Conservation (phyloP, 2,329 filamentous ascomycete species). For the Paecilomyces niveus region DNA sequence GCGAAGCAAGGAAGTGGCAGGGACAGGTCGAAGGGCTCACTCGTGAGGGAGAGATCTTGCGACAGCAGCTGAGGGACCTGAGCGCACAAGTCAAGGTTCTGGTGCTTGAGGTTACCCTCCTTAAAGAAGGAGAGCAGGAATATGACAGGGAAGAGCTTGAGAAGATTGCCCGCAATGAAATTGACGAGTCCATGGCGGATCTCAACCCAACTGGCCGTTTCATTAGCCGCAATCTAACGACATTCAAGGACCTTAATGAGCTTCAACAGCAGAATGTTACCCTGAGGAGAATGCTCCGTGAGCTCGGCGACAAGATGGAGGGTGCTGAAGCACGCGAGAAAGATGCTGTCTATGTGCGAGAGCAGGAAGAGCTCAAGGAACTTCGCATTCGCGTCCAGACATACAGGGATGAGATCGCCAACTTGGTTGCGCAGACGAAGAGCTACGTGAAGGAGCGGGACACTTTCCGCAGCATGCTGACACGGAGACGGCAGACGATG, state of each 20-base stretch:
- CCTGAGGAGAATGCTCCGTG: slow-evolving; percentile 71
- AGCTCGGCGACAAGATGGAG: slow-evolving; percentile 84
- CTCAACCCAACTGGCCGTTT: slow-evolving; percentile 79
- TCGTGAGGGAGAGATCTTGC: slow-evolving; percentile 68
- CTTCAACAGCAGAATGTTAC: slow-evolving; percentile 84
- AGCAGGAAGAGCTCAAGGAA: slow-evolving; percentile 63
- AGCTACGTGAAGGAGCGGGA: slow-evolving; percentile 94
- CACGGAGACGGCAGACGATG: slow-evolving; percentile 61
- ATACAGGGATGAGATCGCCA: slow-evolving; percentile 77
- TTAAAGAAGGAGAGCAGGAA: slow-evolving; percentile 67
- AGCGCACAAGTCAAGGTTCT: slow-evolving; percentile 87
- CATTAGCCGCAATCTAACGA: slow-evolving; percentile 81
- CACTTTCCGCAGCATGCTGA: slow-evolving; percentile 92
- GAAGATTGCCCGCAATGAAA: slow-evolving; percentile 67
- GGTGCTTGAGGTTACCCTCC: slow-evolving; percentile 73
- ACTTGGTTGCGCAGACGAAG: slow-evolving; percentile 75
- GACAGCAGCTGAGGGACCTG: slow-evolving; percentile 80
- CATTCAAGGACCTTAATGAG: slow-evolving; percentile 78
- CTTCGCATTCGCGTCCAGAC: slow-evolving; percentile 66
- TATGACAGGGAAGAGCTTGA: slow-evolving; percentile 71
- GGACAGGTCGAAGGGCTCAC: slow-evolving; percentile 57
- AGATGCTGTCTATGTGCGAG: slow-evolving; percentile 47
- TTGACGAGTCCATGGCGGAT: slow-evolving; percentile 64
- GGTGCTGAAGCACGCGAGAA: slow-evolving; percentile 71
- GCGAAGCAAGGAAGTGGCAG: slow-evolving; percentile 71